Evolutionary conservation across 768 basidiomycete species (phyloP), one percentile per base, ranked within the genome.

Genomic region (Termitomyces sp.): DNA sequence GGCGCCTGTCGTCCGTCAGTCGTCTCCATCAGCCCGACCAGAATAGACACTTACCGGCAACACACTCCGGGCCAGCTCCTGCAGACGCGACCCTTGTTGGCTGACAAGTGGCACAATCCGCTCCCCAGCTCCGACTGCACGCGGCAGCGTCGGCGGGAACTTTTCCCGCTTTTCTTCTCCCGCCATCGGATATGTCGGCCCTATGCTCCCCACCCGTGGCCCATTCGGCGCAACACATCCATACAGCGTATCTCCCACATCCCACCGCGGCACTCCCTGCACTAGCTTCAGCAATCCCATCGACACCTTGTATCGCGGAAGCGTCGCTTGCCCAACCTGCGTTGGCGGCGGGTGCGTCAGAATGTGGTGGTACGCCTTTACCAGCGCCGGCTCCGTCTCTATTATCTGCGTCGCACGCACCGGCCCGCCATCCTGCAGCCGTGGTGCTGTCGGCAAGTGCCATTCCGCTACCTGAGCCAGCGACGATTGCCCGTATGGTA

Each of bases 341-440:
- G 79, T 68, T 0, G 83, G 74, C 0, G 86, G 81, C 1, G 87
- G 86, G 63, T 91, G 84, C 0, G 86, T 90, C 52, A 91, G 79
- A 60, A 91, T 86, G 63, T 91, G 86, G 62, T 89, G 91, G 66
- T 89, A 91, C 5, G 87, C 89, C 13, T 77, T 74, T 46, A 89
- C 69, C 33, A 91, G 80, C 1, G 88, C 78, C 2, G 80, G 87
- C 62, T 89, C 86, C 7, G 81, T 80, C 63, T 82, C 82, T 0
- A 86, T 82, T 0, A 86, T 82, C 1, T 80, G 80, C 5, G 81
- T 70, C 6, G 77, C 68, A 5, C 75, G 78, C 30, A 70, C 58
- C 33, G 60, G 56, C 18, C 58, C 2, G 67, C 59, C 1, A 66
- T 61, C 0, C 20, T 54, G 50, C 49, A 55, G 47, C 30, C 49